Evolutionary conservation across 2,329 filamentous ascomycete species (phyloP), one percentile per base, ranked within the genome.

Genomic region (Fusarium nygamai): DNA sequence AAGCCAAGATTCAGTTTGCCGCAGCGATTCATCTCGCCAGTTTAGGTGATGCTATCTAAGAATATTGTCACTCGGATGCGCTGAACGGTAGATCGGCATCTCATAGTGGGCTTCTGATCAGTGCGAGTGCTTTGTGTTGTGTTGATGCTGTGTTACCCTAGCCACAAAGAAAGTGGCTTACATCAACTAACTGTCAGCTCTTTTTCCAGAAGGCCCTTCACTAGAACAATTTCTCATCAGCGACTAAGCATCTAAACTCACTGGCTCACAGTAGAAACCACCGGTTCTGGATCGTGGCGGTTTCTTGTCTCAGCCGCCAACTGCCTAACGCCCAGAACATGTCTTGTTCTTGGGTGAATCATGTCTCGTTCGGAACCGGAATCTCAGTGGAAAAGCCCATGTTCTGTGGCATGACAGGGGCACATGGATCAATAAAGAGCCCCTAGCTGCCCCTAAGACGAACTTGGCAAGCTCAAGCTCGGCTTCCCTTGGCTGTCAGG

Each of bases 281-380:
- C 62, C 63, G 71, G 68, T 70, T 72, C 63, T 70, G 73, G 68
- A 69, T 50, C 53, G 48, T 75, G 74, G 62, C 72, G 61, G 48
- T 41, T 53, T 58, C 36, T 57, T 62, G 60, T 76, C 73, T 76
- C 70, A 72, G 62, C 68, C 56, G 31, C 41, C 58, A 57, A 60
- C 67, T 53, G 36, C 63, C 56, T 51, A 51, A 50, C 56, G 56
- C 41, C 31, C 16, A 54, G 24, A 29, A 0, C 19, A 19, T 64
- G 47, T 64, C 46, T 61, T 54, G 46, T 38, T 66, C 27, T 48
- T 34, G 51, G 34, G 38, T 64, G 38, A 63, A 33, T 67, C 46
- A 38, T 57, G 65, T 72, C 62, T 74, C 62, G 59, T 59, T 66
- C 69, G 69, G 59, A 65, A 72, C 69, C 64, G 69, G 64, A 64